Evolutionary conservation across 2,329 filamentous ascomycete species (phyloP).

Genomic region (Aspergillus sojae): DNA sequence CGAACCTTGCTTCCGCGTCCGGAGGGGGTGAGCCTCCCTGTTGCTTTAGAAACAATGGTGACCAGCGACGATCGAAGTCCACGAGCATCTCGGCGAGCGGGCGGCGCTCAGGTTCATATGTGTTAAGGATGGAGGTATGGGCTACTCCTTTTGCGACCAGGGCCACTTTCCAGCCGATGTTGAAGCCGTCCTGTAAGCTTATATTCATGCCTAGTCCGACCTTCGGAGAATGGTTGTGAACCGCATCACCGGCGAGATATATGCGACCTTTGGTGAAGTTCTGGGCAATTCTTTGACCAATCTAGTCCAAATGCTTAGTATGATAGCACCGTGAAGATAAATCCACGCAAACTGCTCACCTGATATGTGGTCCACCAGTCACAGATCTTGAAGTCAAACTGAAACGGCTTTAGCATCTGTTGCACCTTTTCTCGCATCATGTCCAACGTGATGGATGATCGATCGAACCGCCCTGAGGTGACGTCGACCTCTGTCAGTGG

Average conservation of each 20-base stretch:
- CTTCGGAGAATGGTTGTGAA: constrained; percentile 17
- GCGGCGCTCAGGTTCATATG: constrained; percentile 56
- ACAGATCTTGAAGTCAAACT: constrained; percentile 14
- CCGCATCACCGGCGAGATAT: constrained; percentile 14
- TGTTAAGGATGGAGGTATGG: constrained; percentile 47
- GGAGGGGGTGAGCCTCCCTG: neutral
- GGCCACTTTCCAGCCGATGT: constrained; percentile 59
- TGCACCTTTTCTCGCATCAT: constrained; percentile 10
- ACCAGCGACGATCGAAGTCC: constrained; percentile 54
- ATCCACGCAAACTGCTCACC: neutral
- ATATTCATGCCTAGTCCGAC: constrained; percentile 16
- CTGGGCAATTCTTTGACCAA: constrained; percentile 15
- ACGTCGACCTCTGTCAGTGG: constrained; percentile 8
- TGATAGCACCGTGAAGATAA: neutral
- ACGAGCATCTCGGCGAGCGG: constrained; percentile 67
- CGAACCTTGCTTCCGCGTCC: neutral
- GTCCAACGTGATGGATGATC: constrained; percentile 13
- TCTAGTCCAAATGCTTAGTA: neutral
- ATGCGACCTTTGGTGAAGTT: constrained; percentile 13
- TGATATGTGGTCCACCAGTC: constrained; percentile 20
- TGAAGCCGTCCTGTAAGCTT: constrained; percentile 55
- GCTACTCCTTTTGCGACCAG: constrained; percentile 47
- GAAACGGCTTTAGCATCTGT: constrained; percentile 9
- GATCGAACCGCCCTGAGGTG: constrained; percentile 1
- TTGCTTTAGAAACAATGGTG: constrained; percentile 7